Conservation (phyloP, 1,139 yeast genomes). For the Meyerozyma guilliermondii region DNA sequence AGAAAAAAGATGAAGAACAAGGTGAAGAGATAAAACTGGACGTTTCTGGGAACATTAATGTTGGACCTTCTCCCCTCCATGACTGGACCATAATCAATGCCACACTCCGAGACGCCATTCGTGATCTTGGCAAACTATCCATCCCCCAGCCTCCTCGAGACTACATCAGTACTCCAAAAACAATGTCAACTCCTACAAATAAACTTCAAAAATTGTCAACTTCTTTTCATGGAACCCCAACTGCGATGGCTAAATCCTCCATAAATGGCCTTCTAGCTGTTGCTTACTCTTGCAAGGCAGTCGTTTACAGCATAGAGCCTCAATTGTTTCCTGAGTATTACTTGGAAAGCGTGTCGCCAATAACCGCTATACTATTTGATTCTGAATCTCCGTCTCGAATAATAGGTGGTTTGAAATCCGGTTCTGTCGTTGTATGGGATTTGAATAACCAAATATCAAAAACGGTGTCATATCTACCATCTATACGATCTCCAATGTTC, state of each 20-base stretch:
- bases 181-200: constrained; percentile 12
- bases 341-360: constrained; percentile 36
- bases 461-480: constrained; percentile 21
- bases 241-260: constrained; percentile 7
- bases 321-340: constrained; percentile 42
- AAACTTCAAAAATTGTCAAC: constrained; percentile 1
- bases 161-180: not conserved
- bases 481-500: constrained; percentile 22
- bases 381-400: constrained; percentile 22
- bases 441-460: constrained; percentile 13
- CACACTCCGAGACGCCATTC: not conserved
- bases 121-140: constrained; percentile 1
- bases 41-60: not conserved
- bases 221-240: constrained; percentile 2
- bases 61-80: not conserved
- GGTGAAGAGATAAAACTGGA: constrained; percentile 1
- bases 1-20: not conserved
- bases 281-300: constrained; percentile 15
- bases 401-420: constrained; percentile 35
- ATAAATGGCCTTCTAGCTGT: not conserved
- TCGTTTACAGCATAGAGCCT: constrained; percentile 21
- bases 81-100: not conserved
- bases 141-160: not conserved
- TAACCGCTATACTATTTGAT: constrained; percentile 40
- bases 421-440: constrained; percentile 39